These are phyloP conservation scores for Tubosaeta sp. DNA, from an alignment of 768 basidiomycete species.

Conservation along the genomic window DNA sequence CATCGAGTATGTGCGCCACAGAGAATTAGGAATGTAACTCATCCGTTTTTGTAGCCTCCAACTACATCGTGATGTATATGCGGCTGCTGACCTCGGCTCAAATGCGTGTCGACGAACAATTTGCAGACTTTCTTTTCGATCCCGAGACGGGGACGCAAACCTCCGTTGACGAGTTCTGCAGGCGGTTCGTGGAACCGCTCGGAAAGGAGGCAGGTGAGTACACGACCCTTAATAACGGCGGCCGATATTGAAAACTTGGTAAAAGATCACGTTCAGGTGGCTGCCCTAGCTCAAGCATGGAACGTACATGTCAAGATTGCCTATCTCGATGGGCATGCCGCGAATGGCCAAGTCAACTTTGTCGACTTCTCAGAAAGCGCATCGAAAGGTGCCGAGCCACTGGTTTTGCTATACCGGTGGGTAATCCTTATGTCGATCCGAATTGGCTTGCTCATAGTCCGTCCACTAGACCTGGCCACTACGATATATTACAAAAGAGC, in stretches of 20 bases:
- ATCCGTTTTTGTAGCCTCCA: slow-evolving; percentile 43
- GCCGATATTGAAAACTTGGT: neutral
- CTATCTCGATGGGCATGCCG: slow-evolving; percentile 68
- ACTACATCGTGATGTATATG: slow-evolving; percentile 75
- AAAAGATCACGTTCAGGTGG: slow-evolving; percentile 77
- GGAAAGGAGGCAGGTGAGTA: slow-evolving; percentile 70
- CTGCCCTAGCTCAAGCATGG: slow-evolving; percentile 67
- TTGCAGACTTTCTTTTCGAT: slow-evolving; percentile 69
- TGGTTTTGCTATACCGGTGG: slow-evolving; percentile 74
- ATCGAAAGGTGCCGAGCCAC: slow-evolving; percentile 43
- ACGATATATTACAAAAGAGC: slow-evolving; percentile 54
- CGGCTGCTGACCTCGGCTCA: slow-evolving; percentile 81
- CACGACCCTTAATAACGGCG: neutral
- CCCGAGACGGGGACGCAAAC: slow-evolving; percentile 63
- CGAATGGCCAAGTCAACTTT: slow-evolving; percentile 55
- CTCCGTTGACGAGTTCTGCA: slow-evolving; percentile 64
- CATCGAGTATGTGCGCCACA: slow-evolving; percentile 38
- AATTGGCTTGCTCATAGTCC: neutral
- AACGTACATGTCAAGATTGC: slow-evolving; percentile 67
- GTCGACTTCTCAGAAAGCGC: slow-evolving; percentile 55
- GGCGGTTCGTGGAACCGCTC: slow-evolving; percentile 68
- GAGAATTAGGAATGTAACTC: neutral
- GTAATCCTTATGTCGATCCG: slow-evolving; percentile 13
- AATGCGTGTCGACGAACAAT: slow-evolving; percentile 57
- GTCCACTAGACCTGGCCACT: slow-evolving; percentile 72